A percentile compares a stretch with the other conserved stretches of the same genome.
Evolutionary conservation across 768 basidiomycete genomes (phyloP).

Genomic region (Tephrocybe sp.): DNA sequence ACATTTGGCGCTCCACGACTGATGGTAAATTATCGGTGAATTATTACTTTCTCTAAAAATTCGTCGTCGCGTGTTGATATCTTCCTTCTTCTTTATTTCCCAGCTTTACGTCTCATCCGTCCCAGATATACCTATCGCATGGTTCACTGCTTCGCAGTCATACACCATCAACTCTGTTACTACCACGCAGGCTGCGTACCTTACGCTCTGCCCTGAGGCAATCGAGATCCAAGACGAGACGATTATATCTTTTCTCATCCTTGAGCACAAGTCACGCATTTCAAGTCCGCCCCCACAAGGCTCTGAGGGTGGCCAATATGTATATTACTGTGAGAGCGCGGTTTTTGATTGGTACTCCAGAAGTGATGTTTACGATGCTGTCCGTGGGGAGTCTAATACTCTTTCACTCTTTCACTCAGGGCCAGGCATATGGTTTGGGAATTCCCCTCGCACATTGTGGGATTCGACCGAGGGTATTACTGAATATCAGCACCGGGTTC

Average conservation of each 20-base stretch:
- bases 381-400: conserved; percentile 8
- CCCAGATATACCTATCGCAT: conserved; percentile 19
- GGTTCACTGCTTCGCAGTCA: conserved; percentile 21
- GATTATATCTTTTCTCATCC: conserved; percentile 22
- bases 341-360: not conserved
- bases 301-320: conserved; percentile 6
- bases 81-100: not conserved
- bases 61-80: not conserved
- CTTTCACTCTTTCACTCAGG: not conserved
- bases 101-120: conserved; percentile 4
- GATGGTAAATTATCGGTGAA: conserved; percentile 20
- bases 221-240: conserved; percentile 21
- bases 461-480: not conserved
- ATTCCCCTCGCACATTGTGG: not conserved
- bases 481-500: not conserved
- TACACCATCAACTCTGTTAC: conserved; percentile 7
- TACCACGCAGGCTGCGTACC: conserved; percentile 14
- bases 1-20: conserved; percentile 19
- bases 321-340: conserved; percentile 16
- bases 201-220: conserved; percentile 21
- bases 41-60: not conserved
- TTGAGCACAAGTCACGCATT: conserved; percentile 21
- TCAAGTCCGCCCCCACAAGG: conserved; percentile 6
- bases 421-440: not conserved
- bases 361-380: conserved; percentile 3